These are phyloP conservation scores for Pleurotus tuber-regium DNA, from an alignment of 768 basidiomycete species.

Conservation along the genomic window DNA sequence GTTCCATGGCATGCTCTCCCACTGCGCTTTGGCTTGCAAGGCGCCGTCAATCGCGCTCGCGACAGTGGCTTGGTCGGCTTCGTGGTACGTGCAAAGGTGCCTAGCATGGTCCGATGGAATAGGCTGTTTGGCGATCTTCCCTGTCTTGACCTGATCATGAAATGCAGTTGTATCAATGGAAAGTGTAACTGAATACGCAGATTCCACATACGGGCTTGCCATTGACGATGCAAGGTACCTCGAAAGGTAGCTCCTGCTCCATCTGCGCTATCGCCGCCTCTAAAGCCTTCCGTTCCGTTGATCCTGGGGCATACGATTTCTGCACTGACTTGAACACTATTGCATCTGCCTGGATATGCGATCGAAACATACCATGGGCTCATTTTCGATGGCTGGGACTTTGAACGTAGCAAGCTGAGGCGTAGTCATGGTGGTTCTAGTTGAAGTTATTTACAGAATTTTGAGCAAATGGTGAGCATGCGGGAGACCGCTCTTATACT, in stretches of 20 bases:
- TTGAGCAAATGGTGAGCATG: neutral
- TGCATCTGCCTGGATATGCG: neutral
- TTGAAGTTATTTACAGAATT: neutral
- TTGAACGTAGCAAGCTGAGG: constrained; percentile 85
- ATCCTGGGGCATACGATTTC: constrained; percentile 77
- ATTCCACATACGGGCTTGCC: constrained; percentile 69
- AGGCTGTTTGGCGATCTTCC: constrained; percentile 72
- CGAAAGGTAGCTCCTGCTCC: constrained; percentile 81
- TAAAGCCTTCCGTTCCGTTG: constrained; percentile 72
- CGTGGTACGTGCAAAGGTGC: constrained; percentile 83
- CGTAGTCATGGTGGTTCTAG: constrained; percentile 49
- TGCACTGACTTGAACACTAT: constrained; percentile 29
- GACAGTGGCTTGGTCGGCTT: constrained; percentile 79
- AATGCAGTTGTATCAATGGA: neutral
- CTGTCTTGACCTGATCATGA: constrained; percentile 69
- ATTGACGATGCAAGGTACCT: constrained; percentile 91
- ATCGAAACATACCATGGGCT: constrained; percentile 72
- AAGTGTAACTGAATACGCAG: neutral
- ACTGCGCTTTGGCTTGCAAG: constrained; percentile 79
- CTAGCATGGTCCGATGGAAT: constrained; percentile 85
- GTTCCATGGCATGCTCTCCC: constrained; percentile 96
- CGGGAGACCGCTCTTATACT: neutral
- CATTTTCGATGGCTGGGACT: constrained; percentile 85
- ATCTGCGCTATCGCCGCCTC: constrained; percentile 75
- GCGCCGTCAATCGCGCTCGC: constrained; percentile 82